Evolutionary conservation across 495 filamentous ascomycete genomes (phyloP).

Genomic region (Neurospora discreta): DNA sequence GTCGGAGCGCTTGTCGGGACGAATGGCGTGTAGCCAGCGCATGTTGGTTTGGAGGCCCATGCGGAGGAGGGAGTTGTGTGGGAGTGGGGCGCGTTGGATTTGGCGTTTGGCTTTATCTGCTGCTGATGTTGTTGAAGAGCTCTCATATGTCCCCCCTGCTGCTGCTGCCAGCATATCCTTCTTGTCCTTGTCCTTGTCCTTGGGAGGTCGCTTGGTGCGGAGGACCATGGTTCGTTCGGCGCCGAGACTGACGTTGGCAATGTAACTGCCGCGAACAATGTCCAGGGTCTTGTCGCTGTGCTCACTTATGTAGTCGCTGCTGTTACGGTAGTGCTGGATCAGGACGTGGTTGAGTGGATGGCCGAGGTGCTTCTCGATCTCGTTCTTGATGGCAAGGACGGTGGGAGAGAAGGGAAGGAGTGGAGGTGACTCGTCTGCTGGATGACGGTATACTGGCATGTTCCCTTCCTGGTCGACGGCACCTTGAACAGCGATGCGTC

Average conservation of each 20-base stretch:
- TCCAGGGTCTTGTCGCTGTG: slow-evolving; percentile 96
- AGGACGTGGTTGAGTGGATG: slow-evolving; percentile 88
- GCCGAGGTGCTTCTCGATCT: slow-evolving; percentile 56
- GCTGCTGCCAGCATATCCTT: not conserved
- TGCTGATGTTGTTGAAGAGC: not conserved
- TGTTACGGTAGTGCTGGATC: slow-evolving; percentile 84
- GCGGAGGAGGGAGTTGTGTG: slow-evolving; percentile 80
- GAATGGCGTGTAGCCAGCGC: slow-evolving; percentile 83
- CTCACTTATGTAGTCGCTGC: slow-evolving; percentile 91
- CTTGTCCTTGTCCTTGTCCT: slow-evolving; percentile 14
- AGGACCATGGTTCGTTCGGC: slow-evolving; percentile 87
- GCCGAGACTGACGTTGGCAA: slow-evolving; percentile 88
- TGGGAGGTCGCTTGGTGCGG: slow-evolving; percentile 58
- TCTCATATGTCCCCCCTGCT: not conserved
- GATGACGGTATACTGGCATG: slow-evolving; percentile 88
- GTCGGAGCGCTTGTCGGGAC: slow-evolving; percentile 64
- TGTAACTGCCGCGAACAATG: slow-evolving; percentile 65
- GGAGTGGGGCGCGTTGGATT: slow-evolving; percentile 57
- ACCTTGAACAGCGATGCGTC: slow-evolving; percentile 88
- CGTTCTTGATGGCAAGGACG: slow-evolving; percentile 54
- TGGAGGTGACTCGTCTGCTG: slow-evolving; percentile 79
- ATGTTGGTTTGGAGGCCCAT: slow-evolving; percentile 74
- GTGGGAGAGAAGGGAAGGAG: slow-evolving; percentile 62
- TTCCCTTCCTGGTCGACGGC: slow-evolving; percentile 56
- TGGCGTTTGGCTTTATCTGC: slow-evolving; percentile 15